These are phyloP conservation scores for Claviceps arundinis DNA, from an alignment of 2,329 filamentous ascomycete genomes.

Conservation along the genomic window DNA sequence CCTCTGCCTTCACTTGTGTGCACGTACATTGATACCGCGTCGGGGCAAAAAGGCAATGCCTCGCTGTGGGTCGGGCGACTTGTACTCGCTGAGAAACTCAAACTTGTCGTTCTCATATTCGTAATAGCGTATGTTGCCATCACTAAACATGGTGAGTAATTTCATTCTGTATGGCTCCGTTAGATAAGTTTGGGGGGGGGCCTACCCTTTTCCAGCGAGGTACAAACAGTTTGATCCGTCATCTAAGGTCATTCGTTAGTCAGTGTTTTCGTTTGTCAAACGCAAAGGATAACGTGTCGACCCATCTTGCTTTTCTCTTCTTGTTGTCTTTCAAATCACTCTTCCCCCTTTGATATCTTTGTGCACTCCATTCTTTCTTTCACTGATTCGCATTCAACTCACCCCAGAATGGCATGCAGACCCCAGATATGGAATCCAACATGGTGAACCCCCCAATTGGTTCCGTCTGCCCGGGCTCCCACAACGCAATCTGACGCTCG, in stretches of 20 bases:
- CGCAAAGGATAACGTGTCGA: too few species aligned
- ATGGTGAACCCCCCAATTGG: conserved; percentile 84
- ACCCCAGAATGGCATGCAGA: conserved; percentile 99
- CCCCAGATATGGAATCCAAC: conserved; percentile 89
- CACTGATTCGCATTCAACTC: conserved; percentile 12
- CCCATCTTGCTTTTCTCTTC: neutral
- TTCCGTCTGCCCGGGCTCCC: conserved; percentile 78
- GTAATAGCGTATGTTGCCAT: conserved; percentile 98
- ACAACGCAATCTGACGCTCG: conserved; percentile 87
- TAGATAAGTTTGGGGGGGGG: neutral
- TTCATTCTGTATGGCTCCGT: too few species aligned
- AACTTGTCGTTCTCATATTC: conserved; percentile 99
- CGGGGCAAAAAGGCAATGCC: conserved; percentile 91
- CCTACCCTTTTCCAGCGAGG: conserved; percentile 90
- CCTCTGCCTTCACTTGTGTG: neutral
- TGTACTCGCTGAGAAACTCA: conserved; percentile 92
- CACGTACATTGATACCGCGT: conserved; percentile 73
- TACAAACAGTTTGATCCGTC: conserved; percentile 92
- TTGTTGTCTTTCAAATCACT: neutral
- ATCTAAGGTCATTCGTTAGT: conserved; percentile 33
- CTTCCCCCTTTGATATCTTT: too few species aligned
- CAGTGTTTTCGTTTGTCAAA: neutral
- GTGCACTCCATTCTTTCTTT: too few species aligned
- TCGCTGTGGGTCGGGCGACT: conserved; percentile 88
- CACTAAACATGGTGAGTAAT: conserved; percentile 38